Evolutionary conservation across 495 filamentous ascomycete genomes (phyloP), one percentile per base, ranked within the genome.

Genomic region (Clavariopsis aquatica): DNA sequence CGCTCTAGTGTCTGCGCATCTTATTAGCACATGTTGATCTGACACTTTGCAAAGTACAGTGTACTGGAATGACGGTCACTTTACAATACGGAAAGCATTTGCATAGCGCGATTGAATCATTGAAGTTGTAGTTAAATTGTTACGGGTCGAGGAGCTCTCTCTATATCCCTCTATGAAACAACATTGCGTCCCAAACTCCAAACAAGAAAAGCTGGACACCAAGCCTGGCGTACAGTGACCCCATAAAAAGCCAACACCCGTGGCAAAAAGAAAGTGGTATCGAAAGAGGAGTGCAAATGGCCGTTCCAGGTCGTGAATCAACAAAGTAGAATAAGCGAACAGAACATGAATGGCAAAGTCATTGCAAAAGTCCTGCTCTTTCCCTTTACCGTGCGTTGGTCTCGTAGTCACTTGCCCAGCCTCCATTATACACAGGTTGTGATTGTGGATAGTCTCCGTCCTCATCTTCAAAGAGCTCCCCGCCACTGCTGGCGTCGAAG

Each of bases 401-500:
- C 27, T 71, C 69, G 28, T 65, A 71, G 46, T 71, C 69, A 36
- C 69, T 68, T 17, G 69, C 60, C 69, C 69, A 71, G 24, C 65
- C 69, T 4, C 57, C 60, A 34, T 24, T 47, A 45, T 60, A 60
- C 19, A 59, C 57, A 19, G 24, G 28, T 20, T 64, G 60, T 17
- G 55, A 5, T 52, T 36, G 23, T 8, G 24, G 43, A 61, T 83
- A 85, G 8, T 82, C 84, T 4, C 75, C 76, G 36, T 87, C 86
- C 12, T 87, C 84, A 2, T 77, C 80, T 34, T 85, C 84, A 55
- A 65, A 71, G 28, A 85, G 69, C 57, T 80, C 81, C 19, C 77
- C 78, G 52, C 86, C 87, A 59, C 90, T 92, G 58, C 90, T 92
- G 0, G 90, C 91, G 71, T 98, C 94, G 69, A 94, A 97, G 70